Base-by-base conservation (phyloP, 2,329 filamentous ascomycete species). In the Aspergillus puulaauensis region DNA sequence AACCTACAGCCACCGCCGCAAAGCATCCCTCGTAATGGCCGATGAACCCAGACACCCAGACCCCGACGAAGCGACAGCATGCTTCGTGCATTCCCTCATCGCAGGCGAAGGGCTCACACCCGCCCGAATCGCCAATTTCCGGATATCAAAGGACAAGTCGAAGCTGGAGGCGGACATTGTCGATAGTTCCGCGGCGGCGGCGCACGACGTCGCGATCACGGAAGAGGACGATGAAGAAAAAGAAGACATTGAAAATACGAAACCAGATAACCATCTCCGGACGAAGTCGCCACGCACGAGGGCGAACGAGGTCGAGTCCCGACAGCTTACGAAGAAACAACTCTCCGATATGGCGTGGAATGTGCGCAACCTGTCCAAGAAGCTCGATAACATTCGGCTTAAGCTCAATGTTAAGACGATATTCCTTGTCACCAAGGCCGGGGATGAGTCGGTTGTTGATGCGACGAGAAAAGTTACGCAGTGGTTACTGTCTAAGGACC, bases 331-430 rank as follows among this genome's bases (percentile, higher is more conserved):
- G 1, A 98, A 98, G 79, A 92, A 90, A 73, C 91, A 99, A 75
- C 82, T 99, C 43, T 92, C 90, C 14, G 95, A 98, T 68, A 98
- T 99, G 93, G 93, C 93, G 0, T 93, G 93, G 86, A 93, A 93
- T 24, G 95, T 98, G 57, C 83, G 95, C 48, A 91, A 97, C 75
- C 79, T 99, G 58, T 93, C 90, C 31, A 90, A 96, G 69, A 89
- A 90, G 59, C 78, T 98, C 58, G 90, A 91, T 52, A 92, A 87
- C 73, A 87, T 98, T 72, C 86, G 88, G 57, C 81, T 99, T 61
- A 90, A 89, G 72, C 86, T 96, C 64, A 88, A 88, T 53, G 91
- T 96, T 63, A 86, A 86, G 71, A 89, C 85, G 56, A 87, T 99
- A 31, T 96, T 98, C 68, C 78, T 99, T 33, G 79, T 99, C 49